These are phyloP conservation scores for Aspergillus flavus DNA, from an alignment of 2,329 filamentous ascomycete genomes.

Conservation along the genomic window DNA sequence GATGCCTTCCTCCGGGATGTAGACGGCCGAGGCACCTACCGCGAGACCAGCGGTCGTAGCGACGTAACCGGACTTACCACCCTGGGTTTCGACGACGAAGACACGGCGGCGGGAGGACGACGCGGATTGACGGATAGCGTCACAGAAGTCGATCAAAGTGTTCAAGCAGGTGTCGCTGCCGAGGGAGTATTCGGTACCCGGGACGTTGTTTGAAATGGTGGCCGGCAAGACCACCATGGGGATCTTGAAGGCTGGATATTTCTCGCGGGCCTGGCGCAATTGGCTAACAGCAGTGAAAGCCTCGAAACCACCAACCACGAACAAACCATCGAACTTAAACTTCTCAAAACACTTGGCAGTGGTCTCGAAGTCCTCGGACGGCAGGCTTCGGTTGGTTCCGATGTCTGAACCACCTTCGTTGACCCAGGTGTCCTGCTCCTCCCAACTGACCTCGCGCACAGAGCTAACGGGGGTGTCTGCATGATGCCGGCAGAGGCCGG, in stretches of 20 bases:
- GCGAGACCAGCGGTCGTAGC: slow-evolving; percentile 91
- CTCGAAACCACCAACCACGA: slow-evolving; percentile 92
- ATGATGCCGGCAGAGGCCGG: slow-evolving; percentile 87
- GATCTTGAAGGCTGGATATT: slow-evolving; percentile 85
- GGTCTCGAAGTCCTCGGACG: slow-evolving; percentile 79
- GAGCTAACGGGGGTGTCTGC: slow-evolving; percentile 77
- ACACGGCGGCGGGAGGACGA: slow-evolving; percentile 88
- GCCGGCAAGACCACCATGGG: slow-evolving; percentile 88
- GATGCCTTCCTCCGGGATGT: slow-evolving; percentile 96
- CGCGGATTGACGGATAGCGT: slow-evolving; percentile 95
- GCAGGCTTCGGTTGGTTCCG: slow-evolving; percentile 91
- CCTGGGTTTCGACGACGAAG: slow-evolving; percentile 97
- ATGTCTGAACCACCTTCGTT: slow-evolving; percentile 96
- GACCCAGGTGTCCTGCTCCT: slow-evolving; percentile 94
- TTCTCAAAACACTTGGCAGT: slow-evolving; percentile 81
- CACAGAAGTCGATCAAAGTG: slow-evolving; percentile 89
- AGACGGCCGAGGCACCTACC: slow-evolving; percentile 84
- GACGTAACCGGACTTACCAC: slow-evolving; percentile 54
- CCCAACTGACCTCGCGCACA: slow-evolving; percentile 83
- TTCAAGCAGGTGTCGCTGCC: slow-evolving; percentile 96
- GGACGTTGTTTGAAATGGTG: slow-evolving; percentile 98
- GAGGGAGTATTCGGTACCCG: slow-evolving; percentile 93
- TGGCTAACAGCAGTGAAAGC: slow-evolving; percentile 90
- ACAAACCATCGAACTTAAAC: slow-evolving; percentile 86
- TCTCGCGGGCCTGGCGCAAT: slow-evolving; percentile 73